Percentiles rank a stretch among this genome's conserved stretches.
These are phyloP conservation scores for Neonothopanus nambi DNA, from an alignment of 1,284 basidiomycete species.

Conservation along the genomic window DNA sequence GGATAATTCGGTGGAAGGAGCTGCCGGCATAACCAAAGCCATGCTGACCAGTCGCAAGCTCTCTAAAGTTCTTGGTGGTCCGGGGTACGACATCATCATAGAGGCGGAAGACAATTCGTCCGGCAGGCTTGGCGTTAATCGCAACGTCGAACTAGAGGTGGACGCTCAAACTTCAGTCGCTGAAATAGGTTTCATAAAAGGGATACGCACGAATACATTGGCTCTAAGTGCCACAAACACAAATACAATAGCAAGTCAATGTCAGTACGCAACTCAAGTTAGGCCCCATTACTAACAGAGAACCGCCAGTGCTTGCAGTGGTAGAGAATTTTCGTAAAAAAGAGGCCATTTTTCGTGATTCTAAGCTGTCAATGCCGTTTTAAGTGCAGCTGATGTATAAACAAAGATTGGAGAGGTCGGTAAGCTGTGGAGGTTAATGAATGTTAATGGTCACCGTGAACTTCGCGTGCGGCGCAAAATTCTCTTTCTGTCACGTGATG, in stretches of 20 bases:
- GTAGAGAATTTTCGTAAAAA: constrained; percentile 12
- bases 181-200: background rate
- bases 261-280: too few relatives aligned
- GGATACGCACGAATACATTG: background rate
- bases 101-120: constrained; percentile 84
- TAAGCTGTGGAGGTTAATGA: too few relatives aligned
- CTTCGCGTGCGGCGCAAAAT: too few relatives aligned
- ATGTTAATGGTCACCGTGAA: too few relatives aligned
- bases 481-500: too few relatives aligned
- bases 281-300: background rate
- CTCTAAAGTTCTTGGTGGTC: constrained; percentile 89
- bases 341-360: constrained; percentile 14
- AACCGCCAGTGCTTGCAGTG: constrained; percentile 5
- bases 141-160: constrained; percentile 73
- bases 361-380: too few relatives aligned
- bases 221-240: too few relatives aligned
- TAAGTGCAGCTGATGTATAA: too few relatives aligned
- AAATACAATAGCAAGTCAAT: too few relatives aligned
- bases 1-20: constrained; percentile 82
- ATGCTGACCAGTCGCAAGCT: constrained; percentile 80
- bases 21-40: constrained; percentile 61
- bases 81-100: constrained; percentile 72
- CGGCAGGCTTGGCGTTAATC: constrained; percentile 55
- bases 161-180: background rate
- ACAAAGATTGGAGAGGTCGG: too few relatives aligned